Base-by-base conservation (phyloP, 164 flowering plant genomes). In the Malania oleifera region DNA sequence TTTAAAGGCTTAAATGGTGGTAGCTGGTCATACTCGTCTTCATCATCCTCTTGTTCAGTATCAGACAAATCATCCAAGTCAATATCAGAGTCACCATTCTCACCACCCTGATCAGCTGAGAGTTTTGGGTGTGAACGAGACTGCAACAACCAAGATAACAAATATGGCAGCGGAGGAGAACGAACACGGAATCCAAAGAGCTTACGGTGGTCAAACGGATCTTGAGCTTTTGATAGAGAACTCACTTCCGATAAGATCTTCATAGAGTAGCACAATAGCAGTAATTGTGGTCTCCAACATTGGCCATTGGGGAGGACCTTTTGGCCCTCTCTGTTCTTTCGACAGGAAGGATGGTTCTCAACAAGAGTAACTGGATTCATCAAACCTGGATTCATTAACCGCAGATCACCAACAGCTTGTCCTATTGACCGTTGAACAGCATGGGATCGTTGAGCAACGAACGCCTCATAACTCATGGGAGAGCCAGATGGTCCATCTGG, bases 261-360 rank as follows among this genome's bases (percentile, higher is more conserved):
- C 73, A 88, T 73, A 2, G 98, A 92, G 83, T 76, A 92, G 71
- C 87, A 79, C 54, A 87, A 73, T 50, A 89, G 63, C 67, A 92
- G 39, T 35, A 92, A 64, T 73, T 89, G 96, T 23, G 95, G 80
- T 48, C 83, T 73, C 98, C 98, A 92, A 29, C 55, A 69, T 65
- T 82, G 91, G 59, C 98, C 98, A 71, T 92, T 92, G 2, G 98
- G 98, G 22, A 92, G 93, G 15, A 92, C 81, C 67, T 77, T 82
- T 46, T 83, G 77, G 9, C 98, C 98, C 63, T 83, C 96, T 67
- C 96, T 63, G 64, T 84, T 92, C 75, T 73, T 89, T 40, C 96
- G 73, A 64, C 98, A 92, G 12, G 86, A 79, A 2, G 90, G 98
- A 62, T 92, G 98, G 67, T 92, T 92, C 72, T 92, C 98, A 49